Conservation (phyloP, 306 rosid species). For the Acacia crassicarpa region DNA sequence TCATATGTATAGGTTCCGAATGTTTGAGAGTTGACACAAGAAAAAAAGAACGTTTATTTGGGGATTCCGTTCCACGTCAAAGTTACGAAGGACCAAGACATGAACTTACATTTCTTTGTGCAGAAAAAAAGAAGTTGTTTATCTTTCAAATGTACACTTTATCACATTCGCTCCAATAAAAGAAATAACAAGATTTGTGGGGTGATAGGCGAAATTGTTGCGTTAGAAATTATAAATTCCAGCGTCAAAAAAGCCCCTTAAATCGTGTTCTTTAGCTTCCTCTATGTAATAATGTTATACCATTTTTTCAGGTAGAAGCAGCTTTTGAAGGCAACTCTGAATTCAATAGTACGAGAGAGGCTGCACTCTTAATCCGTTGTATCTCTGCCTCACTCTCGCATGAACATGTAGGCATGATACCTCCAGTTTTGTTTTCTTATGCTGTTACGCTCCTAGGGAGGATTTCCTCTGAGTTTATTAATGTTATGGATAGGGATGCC, state of each 20-base stretch:
- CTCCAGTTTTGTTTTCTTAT: conserved; percentile 70
- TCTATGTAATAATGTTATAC: background rate
- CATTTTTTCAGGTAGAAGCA: conserved; percentile 59
- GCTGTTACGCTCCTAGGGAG: conserved; percentile 75
- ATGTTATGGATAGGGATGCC: conserved; percentile 62
- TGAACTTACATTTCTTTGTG: conserved; percentile 27
- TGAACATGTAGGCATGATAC: conserved; percentile 45
- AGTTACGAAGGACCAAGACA: too few relatives aligned
- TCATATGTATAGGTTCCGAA: too few relatives aligned
- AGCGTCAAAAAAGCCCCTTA: too few relatives aligned
- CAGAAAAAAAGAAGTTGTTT: conserved; percentile 13
- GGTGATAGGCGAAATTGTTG: background rate
- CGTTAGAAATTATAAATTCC: too few relatives aligned
- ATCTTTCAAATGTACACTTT: too few relatives aligned
- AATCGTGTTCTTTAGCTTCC: too few relatives aligned
- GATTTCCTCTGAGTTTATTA: conserved; percentile 64
- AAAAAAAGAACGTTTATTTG: too few relatives aligned
- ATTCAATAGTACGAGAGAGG: conserved; percentile 57
- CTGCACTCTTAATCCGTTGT: conserved; percentile 64
- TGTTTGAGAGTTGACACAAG: too few relatives aligned
- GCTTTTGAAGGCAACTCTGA: conserved; percentile 59
- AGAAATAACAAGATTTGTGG: background rate
- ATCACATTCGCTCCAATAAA: background rate
- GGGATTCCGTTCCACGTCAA: too few relatives aligned
- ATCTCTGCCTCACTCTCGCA: conserved; percentile 61